A percentile compares a stretch with the other conserved stretches of the same genome.
These are phyloP conservation scores for Ottelia alismoides DNA, from an alignment of 106 monocot genomes.

Conservation along the genomic window DNA sequence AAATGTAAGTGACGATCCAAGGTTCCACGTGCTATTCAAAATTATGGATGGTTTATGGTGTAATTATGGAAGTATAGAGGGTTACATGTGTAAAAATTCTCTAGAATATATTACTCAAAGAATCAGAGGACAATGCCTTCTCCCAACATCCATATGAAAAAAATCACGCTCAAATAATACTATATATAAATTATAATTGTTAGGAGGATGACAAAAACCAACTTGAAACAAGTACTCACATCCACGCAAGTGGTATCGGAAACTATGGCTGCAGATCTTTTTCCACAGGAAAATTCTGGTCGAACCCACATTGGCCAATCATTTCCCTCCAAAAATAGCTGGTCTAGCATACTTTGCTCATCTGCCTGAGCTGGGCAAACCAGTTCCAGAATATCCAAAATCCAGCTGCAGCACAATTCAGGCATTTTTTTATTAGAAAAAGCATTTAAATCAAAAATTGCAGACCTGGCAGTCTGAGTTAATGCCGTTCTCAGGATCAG, in stretches of 20 bases:
- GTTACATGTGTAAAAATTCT: too few relatives aligned
- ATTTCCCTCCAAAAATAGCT: conserved; percentile 40
- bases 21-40: too few relatives aligned
- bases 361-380: conserved; percentile 28
- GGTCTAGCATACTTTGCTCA: conserved; percentile 49
- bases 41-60: too few relatives aligned
- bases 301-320: conserved; percentile 65
- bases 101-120: too few relatives aligned
- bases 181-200: too few relatives aligned
- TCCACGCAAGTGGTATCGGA: not conserved
- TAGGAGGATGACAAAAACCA: too few relatives aligned
- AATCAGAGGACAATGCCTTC: too few relatives aligned
- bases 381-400: conserved; percentile 29
- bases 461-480: conserved; percentile 49
- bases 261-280: conserved; percentile 6
- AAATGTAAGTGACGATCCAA: too few relatives aligned
- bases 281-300: conserved; percentile 17
- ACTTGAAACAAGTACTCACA: not conserved
- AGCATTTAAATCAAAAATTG: conserved; percentile 32
- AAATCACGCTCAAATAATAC: too few relatives aligned
- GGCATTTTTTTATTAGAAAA: conserved; percentile 15
- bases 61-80: too few relatives aligned
- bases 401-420: conserved; percentile 53
- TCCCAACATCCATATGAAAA: too few relatives aligned
- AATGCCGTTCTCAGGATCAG: conserved; percentile 33